Evolutionary conservation across 768 basidiomycete species (phyloP), one percentile per base, ranked within the genome.

Genomic region (Amanita muscaria): DNA sequence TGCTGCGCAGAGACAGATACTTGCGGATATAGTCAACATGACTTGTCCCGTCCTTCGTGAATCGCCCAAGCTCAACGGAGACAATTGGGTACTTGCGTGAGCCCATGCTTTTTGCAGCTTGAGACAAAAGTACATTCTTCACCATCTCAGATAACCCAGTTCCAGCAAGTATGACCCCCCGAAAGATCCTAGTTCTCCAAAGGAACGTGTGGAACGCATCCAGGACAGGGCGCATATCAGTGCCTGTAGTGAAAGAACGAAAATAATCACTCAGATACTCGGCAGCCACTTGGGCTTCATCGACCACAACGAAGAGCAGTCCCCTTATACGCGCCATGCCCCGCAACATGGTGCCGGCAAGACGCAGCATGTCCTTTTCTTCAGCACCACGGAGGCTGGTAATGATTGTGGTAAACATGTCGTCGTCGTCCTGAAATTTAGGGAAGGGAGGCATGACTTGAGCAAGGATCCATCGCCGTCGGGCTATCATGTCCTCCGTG

Each of bases 231-330:
- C 40, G 40, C 30, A 36, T n/a, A 47, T 37, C 49, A n/a, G 24
- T 22, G 9, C 40, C 39, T 24, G 49, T 47, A 35, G 33, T 47
- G 36, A 38, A 38, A 6, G 46, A 51, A 33, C 25, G 46, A 33
- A 51, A 51, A 14, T 12, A 51, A n/a, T 50, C 31, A 25, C 31
- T 18, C 25, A 47, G 41, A 43, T 43, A 31, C 22, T 47, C 41
- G 6, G 46, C 49, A 37, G 49, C 46, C 12, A 36, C 49, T 39
- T 50, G 49, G 15, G 40, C 45, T 34, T 50, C 49, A 23, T 50
- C 40, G 24, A 50, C 24, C 36, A 50, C 34, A 24, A 12, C 33
- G 35, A 48, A 51, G 34, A 48, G 19, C 31, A 4, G 2, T 39
- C 27, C 23, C 23, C 27, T 39, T 39, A 3, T 3, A 11, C 19